Conservation (phyloP, 75 land plant species). For the Selaginella tamariscina region DNA sequence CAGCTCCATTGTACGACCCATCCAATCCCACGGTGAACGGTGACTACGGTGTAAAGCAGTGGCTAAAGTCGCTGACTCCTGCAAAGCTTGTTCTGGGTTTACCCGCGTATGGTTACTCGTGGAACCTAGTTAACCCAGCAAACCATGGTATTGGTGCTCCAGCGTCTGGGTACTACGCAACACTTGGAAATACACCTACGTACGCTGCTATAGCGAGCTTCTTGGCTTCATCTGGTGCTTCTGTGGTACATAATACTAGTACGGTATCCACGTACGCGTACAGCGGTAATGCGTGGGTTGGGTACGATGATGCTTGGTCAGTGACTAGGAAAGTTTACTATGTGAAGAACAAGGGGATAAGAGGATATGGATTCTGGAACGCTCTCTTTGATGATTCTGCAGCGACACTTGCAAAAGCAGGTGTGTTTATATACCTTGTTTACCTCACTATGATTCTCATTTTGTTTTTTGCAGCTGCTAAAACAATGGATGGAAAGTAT, state of each 20-base stretch:
- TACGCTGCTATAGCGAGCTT: neutral
- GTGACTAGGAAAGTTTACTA: conserved; percentile 1
- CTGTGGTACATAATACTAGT: neutral
- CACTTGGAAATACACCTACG: neutral
- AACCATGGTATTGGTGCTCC: conserved; percentile 10
- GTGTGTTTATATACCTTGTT: neutral
- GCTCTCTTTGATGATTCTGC: neutral
- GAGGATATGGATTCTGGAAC: conserved; percentile 11
- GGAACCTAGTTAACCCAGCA: neutral
- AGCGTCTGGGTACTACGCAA: neutral
- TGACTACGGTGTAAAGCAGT: conserved; percentile 3
- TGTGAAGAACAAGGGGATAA: neutral
- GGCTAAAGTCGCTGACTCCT: neutral
- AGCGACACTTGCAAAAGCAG: conserved; percentile 6
- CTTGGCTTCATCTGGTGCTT: conserved; percentile 3
- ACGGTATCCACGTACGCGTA: conserved; percentile 7
- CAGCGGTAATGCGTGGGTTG: conserved; percentile 6
- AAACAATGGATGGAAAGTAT: conserved; percentile 8
- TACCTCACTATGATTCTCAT: neutral
- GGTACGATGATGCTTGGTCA: conserved; percentile 10
- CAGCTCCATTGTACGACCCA: conserved; percentile 9
- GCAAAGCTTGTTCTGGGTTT: neutral
- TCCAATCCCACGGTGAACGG: conserved; percentile 12
- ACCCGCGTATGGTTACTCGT: conserved; percentile 3
- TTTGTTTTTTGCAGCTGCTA: conserved; percentile 10